These are phyloP conservation scores for Wickerhamomyces sydowiorum DNA, from an alignment of 805 yeast genomes.

Conservation along the genomic window DNA sequence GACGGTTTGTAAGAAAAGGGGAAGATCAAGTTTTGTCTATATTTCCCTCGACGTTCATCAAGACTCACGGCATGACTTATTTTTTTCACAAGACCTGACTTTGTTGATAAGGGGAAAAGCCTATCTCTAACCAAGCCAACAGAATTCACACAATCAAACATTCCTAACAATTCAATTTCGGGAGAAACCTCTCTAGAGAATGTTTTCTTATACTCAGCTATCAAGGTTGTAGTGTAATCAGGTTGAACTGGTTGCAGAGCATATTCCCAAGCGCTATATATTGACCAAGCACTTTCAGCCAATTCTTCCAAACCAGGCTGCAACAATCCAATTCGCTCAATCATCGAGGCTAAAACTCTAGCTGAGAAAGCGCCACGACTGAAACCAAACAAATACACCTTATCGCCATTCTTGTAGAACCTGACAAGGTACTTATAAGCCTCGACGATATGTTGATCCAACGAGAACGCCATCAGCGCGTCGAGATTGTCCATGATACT, in stretches of 20 bases:
- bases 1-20: conserved; percentile 34
- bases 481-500: conserved; percentile 28
- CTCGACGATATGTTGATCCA: conserved; percentile 50
- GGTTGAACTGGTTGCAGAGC: conserved; percentile 51
- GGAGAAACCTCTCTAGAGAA: conserved; percentile 41
- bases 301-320: conserved; percentile 49
- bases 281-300: conserved; percentile 56
- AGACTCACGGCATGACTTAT: conserved; percentile 63
- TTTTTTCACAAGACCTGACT: conserved; percentile 46
- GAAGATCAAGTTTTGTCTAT: conserved; percentile 48
- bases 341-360: conserved; percentile 58
- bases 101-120: conserved; percentile 52
- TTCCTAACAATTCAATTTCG: conserved; percentile 51
- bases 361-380: conserved; percentile 65
- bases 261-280: conserved; percentile 53
- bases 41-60: conserved; percentile 62
- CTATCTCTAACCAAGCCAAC: conserved; percentile 55
- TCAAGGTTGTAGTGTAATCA: conserved; percentile 37
- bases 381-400: conserved; percentile 53
- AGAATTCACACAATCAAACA: conserved; percentile 67
- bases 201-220: conserved; percentile 48
- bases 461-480: conserved; percentile 45
- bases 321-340: conserved; percentile 57
- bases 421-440: conserved; percentile 51
- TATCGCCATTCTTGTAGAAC: conserved; percentile 43